phyloP scores from a whole-genome alignment of 768 basidiomycete genomes.

The Sporobolomyces phaffii region DNA sequence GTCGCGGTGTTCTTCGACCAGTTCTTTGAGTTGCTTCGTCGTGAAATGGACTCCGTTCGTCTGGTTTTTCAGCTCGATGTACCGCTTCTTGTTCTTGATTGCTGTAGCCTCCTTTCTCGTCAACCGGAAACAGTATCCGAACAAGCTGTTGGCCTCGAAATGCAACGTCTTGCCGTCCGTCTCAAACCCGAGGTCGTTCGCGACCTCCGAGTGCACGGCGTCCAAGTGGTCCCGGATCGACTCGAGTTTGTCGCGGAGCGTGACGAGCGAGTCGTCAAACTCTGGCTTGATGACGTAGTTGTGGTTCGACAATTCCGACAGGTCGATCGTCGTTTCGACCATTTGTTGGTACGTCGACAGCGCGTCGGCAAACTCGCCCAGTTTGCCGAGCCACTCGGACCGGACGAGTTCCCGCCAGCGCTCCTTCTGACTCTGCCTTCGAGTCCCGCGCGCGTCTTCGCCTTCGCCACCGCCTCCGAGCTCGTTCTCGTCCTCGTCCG shows the following conservation, averaged over 20 bases:
- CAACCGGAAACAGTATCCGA: slow-evolving; percentile 87
- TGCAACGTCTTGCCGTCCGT: slow-evolving; percentile 85
- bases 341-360: slow-evolving; percentile 80
- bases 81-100: slow-evolving; percentile 60
- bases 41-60: slow-evolving; percentile 87
- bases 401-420: slow-evolving; percentile 53
- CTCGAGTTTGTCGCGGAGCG: slow-evolving; percentile 61
- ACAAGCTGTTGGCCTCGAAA: slow-evolving; percentile 78
- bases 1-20: slow-evolving; percentile 67
- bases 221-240: slow-evolving; percentile 74
- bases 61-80: slow-evolving; percentile 74
- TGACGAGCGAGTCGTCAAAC: slow-evolving; percentile 70
- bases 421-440: slow-evolving; percentile 16
- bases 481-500: slow-evolving; percentile 45
- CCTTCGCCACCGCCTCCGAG: not conserved
- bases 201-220: slow-evolving; percentile 65
- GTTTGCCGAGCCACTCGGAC: slow-evolving; percentile 51
- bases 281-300: slow-evolving; percentile 87
- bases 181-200: slow-evolving; percentile 67
- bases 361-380: slow-evolving; percentile 52
- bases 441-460: not conserved
- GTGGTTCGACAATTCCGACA: slow-evolving; percentile 69
- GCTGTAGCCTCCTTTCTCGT: slow-evolving; percentile 86
- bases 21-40: slow-evolving; percentile 64
- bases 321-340: slow-evolving; percentile 92